Evolutionary conservation across 2,329 filamentous ascomycete genomes (phyloP).

Genomic region (Fusarium torreyae): DNA sequence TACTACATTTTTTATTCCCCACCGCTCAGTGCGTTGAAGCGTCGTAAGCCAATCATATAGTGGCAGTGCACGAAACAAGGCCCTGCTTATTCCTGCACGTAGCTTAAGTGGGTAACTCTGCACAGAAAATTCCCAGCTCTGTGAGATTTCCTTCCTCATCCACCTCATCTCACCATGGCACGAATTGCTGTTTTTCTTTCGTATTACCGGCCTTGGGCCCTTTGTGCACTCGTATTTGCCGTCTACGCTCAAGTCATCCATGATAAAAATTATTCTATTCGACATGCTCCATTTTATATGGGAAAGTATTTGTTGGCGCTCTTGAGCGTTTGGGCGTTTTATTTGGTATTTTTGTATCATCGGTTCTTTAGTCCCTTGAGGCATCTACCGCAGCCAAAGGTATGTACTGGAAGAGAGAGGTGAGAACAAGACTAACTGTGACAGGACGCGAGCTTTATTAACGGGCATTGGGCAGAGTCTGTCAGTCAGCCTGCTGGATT

Average conservation of each 20-base stretch:
- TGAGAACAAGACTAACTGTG: neutral
- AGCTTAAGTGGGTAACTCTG: slow-evolving; percentile 9
- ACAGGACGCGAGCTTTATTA: slow-evolving; percentile 20
- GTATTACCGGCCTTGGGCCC: slow-evolving; percentile 30
- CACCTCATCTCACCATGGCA: slow-evolving; percentile 13
- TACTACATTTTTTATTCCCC: too few relatives aligned
- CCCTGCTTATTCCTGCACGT: slow-evolving; percentile 9
- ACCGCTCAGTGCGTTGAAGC: neutral
- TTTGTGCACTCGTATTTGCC: neutral
- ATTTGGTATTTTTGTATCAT: slow-evolving; percentile 23
- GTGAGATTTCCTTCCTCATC: slow-evolving; percentile 17
- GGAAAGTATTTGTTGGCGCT: slow-evolving; percentile 6
- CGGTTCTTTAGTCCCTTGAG: slow-evolving; percentile 27
- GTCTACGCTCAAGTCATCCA: slow-evolving; percentile 1
- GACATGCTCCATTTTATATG: slow-evolving; percentile 1
- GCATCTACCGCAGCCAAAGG: slow-evolving; percentile 22
- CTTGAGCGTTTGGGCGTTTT: slow-evolving; percentile 22
- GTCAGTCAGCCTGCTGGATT: slow-evolving; percentile 34
- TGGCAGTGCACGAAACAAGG: slow-evolving; percentile 15
- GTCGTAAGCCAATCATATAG: neutral
- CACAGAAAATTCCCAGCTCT: slow-evolving; percentile 25
- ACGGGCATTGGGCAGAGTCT: slow-evolving; percentile 40
- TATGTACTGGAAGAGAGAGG: rapidly evolving
- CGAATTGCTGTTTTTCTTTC: slow-evolving; percentile 26
- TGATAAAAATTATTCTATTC: slow-evolving; percentile 7